phyloP scores from a whole-genome alignment of 2,329 filamentous ascomycete species.

The Colletotrichum sp. region DNA sequence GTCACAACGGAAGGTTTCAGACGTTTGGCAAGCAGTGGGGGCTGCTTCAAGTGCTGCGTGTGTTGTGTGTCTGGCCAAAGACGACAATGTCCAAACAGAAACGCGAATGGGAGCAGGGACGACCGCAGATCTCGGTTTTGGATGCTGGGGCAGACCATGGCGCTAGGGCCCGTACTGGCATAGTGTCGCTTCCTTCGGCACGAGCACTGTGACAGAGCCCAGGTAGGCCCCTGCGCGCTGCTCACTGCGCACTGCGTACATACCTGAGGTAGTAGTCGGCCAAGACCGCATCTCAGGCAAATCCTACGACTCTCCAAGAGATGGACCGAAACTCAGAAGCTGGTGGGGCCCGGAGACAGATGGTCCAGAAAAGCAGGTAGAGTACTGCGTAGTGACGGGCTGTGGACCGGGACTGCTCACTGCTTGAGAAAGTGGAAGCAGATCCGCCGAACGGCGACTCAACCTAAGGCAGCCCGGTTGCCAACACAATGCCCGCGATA shows the following conservation, averaged over 20 bases:
- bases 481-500: not conserved
- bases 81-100: not conserved
- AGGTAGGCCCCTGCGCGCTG: not conserved
- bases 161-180: not conserved
- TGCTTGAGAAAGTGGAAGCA: not conserved
- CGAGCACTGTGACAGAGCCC: not conserved
- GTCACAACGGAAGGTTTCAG: conserved; percentile 15
- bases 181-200: not conserved
- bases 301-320: not conserved
- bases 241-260: too few relatives aligned
- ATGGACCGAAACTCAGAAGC: not conserved
- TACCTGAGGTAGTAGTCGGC: not conserved
- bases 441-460: not conserved
- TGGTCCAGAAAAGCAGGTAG: not conserved
- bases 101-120: not conserved
- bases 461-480: too few relatives aligned
- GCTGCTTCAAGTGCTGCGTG: not conserved
- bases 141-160: not conserved
- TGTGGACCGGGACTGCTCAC: not conserved
- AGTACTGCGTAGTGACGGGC: not conserved
- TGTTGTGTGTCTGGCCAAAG: not conserved
- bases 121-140: not conserved
- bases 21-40: conserved; percentile 13
- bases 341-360: not conserved
- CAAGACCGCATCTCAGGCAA: not conserved